Conservation (phyloP, 257 asterid genomes). For the Salvia hispanica region DNA sequence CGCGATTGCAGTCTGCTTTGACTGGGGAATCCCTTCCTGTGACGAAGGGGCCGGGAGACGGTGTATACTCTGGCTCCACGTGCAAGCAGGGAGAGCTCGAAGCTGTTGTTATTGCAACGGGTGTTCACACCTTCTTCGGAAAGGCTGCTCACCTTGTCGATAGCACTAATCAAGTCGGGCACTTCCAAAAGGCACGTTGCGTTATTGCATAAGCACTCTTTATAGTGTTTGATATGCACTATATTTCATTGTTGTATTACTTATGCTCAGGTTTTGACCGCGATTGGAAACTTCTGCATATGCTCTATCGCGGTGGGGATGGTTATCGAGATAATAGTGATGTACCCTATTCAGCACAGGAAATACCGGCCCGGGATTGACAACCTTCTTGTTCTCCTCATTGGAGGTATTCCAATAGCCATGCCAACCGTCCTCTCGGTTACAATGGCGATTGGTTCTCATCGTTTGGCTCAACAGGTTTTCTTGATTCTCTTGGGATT, state of each 20-base stretch:
- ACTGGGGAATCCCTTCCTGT: slow-evolving; percentile 97
- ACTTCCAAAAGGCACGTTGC: slow-evolving; percentile 80
- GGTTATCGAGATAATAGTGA: slow-evolving; percentile 84
- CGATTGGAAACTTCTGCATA: slow-evolving; percentile 96
- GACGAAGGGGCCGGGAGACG: slow-evolving; percentile 94
- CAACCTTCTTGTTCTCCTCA: slow-evolving; percentile 95
- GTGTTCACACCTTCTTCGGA: slow-evolving; percentile 97
- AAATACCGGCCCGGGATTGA: slow-evolving; percentile 94
- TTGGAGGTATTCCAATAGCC: slow-evolving; percentile 98
- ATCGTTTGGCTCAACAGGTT: slow-evolving; percentile 97
- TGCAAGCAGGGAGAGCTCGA: slow-evolving; percentile 97
- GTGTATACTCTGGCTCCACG: slow-evolving; percentile 94
- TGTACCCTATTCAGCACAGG: slow-evolving; percentile 94
- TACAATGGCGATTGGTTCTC: slow-evolving; percentile 99
- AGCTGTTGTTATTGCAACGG: slow-evolving; percentile 90
- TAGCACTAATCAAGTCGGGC: slow-evolving; percentile 91
- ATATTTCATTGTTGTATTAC: not conserved
- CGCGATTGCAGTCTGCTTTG: slow-evolving; percentile 77
- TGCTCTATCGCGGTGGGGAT: slow-evolving; percentile 98
- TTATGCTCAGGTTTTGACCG: slow-evolving; percentile 75
- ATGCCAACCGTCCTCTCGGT: slow-evolving; percentile 99
- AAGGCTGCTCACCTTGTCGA: slow-evolving; percentile 99
- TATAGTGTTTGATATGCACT: slow-evolving; percentile 5
- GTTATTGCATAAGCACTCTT: not conserved
- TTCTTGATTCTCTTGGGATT: slow-evolving; percentile 19